A percentile compares a stretch with the other conserved stretches of the same genome.
Conservation (phyloP, 257 asterid species). For the Echites panduratus region DNA sequence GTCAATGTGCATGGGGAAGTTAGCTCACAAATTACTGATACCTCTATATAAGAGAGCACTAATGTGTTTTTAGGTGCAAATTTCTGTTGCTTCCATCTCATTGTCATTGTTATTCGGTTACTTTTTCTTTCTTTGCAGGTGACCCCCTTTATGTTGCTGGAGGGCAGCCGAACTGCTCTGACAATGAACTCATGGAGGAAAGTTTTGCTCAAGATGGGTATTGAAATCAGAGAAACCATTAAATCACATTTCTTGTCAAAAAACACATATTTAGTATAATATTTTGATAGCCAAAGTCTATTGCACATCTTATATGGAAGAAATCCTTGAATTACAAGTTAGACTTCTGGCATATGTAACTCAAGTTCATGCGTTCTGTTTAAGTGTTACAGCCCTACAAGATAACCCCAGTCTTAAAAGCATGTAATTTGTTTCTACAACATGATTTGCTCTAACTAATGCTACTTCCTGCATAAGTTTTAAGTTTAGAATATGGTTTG, state of each 20-base stretch:
- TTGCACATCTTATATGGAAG: too few species aligned
- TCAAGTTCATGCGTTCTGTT: not conserved
- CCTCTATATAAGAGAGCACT: not conserved
- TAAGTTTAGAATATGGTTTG: too few species aligned
- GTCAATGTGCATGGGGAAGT: not conserved
- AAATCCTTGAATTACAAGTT: not conserved
- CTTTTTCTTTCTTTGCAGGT: slow-evolving; percentile 40
- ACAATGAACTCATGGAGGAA: slow-evolving; percentile 42
- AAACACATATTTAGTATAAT: not conserved
- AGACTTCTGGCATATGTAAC: not conserved
- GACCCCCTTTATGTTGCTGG: slow-evolving; percentile 83
- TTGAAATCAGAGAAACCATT: not conserved
- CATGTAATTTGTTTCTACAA: too few species aligned
- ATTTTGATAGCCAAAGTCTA: not conserved
- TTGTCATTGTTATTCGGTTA: slow-evolving; percentile 7
- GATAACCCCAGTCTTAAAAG: not conserved
- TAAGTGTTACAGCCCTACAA: not conserved
- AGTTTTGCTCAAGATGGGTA: slow-evolving; percentile 87
- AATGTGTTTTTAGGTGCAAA: not conserved
- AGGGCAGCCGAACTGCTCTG: slow-evolving; percentile 59
- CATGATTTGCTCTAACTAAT: too few species aligned
- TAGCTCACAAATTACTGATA: not conserved
- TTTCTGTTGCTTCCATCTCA: not conserved
- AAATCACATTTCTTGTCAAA: not conserved
- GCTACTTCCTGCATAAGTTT: too few species aligned